These are phyloP conservation scores for Talaromyces adpressus DNA, from an alignment of 495 filamentous ascomycete genomes.

Conservation along the genomic window DNA sequence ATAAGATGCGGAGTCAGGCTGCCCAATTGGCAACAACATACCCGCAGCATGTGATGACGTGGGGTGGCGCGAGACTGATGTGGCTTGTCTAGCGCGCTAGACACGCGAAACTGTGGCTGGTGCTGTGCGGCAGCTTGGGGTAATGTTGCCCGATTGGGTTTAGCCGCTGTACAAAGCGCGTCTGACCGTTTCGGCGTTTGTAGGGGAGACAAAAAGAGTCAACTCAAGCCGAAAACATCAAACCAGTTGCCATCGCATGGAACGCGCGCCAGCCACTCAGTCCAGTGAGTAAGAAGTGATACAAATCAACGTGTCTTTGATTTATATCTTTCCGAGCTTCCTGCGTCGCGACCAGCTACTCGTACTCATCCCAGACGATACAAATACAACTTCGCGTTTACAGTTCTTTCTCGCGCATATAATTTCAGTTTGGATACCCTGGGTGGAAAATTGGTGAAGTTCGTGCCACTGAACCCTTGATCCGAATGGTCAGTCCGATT, in stretches of 20 bases:
- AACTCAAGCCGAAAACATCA: neutral
- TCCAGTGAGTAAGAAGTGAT: neutral
- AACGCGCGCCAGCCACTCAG: neutral
- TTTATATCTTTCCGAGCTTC: neutral
- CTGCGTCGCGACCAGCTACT: neutral
- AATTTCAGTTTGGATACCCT: neutral
- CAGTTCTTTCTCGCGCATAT: neutral
- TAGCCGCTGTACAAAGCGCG: neutral
- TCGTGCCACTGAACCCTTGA: neutral
- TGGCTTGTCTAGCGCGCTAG: neutral
- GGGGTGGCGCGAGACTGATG: conserved; percentile 6
- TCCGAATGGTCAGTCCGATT: neutral
- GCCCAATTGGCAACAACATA: neutral
- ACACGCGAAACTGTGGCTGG: conserved; percentile 5
- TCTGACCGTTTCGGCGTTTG: neutral
- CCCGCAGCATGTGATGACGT: conserved; percentile 10
- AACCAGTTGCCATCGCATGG: neutral
- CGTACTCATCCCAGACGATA: neutral
- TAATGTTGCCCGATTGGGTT: neutral
- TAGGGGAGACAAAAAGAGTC: neutral
- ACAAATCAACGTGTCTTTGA: neutral
- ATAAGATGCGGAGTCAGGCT: neutral
- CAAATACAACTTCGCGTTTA: neutral
- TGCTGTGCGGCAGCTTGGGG: neutral
- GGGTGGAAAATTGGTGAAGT: neutral